phyloP scores from a whole-genome alignment of 1,284 basidiomycete species.

The Porodaedalea pini region DNA sequence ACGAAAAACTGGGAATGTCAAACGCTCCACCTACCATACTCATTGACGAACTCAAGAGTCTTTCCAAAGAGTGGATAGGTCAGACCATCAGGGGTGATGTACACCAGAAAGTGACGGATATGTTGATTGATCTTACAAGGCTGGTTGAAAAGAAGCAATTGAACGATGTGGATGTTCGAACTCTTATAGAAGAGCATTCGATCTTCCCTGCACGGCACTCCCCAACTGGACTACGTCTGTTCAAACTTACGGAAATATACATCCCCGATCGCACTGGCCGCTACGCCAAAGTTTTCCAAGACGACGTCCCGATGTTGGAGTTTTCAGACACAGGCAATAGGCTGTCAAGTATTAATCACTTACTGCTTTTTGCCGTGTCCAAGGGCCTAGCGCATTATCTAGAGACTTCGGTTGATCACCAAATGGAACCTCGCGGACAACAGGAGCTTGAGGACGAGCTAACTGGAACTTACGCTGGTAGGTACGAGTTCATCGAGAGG shows the following conservation, averaged over 20 bases:
- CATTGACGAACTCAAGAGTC: constrained; percentile 19
- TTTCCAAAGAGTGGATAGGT: background rate
- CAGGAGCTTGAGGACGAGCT: background rate
- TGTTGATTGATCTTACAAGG: background rate
- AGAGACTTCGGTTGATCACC: background rate
- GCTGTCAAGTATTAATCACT: background rate
- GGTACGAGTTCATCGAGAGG: background rate
- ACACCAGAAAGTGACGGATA: background rate
- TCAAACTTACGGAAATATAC: constrained; percentile 6
- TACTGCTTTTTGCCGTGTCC: background rate
- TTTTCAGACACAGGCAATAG: background rate
- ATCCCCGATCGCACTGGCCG: constrained; percentile 15
- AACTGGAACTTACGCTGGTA: background rate
- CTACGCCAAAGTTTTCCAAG: constrained; percentile 18
- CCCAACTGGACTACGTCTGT: background rate
- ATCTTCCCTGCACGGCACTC: background rate
- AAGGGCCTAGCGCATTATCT: background rate
- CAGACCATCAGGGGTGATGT: background rate
- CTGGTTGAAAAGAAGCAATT: background rate
- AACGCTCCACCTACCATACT: constrained; percentile 19
- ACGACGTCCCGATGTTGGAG: background rate
- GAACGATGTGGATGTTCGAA: background rate
- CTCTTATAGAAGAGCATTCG: background rate
- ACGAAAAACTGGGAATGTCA: constrained; percentile 19
- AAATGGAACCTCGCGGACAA: background rate